Conservation (phyloP, 768 basidiomycete genomes). For the Nidularia pulvinata region DNA sequence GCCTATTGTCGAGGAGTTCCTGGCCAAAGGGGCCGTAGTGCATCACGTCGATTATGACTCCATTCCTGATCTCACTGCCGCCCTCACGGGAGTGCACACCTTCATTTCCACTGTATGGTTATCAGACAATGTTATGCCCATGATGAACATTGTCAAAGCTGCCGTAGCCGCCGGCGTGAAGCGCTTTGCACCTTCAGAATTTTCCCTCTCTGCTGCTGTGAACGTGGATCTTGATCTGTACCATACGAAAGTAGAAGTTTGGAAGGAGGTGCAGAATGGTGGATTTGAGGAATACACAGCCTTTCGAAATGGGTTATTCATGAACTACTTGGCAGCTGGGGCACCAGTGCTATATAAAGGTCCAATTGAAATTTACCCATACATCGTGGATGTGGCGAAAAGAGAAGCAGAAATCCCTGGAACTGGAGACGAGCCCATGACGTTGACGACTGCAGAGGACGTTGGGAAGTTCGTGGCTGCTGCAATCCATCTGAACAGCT, state of each 20-base stretch:
- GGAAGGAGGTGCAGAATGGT: not conserved
- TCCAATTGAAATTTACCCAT: not conserved
- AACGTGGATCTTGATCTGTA: not conserved
- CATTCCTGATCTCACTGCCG: not conserved
- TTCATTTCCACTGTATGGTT: not conserved
- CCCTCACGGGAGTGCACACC: not conserved
- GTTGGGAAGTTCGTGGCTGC: slow-evolving; percentile 1
- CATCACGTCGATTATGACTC: not conserved
- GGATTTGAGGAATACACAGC: slow-evolving; percentile 1
- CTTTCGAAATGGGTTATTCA: slow-evolving; percentile 1
- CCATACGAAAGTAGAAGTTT: not conserved
- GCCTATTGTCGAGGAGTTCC: not conserved
- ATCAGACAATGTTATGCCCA: not conserved
- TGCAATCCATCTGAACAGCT: not conserved
- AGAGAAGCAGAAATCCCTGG: not conserved
- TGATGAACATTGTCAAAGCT: not conserved
- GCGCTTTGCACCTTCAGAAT: not conserved
- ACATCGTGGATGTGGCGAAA: not conserved
- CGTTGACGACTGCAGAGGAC: not conserved
- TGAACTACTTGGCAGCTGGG: not conserved
- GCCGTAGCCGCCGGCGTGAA: not conserved
- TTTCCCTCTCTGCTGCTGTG: not conserved
- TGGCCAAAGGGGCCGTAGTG: not conserved
- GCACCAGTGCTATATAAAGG: not conserved
- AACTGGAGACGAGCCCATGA: slow-evolving; percentile 1